Evolutionary conservation across 306 rosid species (phyloP), one percentile per base, ranked within the genome.

Genomic region (Sesbania bispinosa): DNA sequence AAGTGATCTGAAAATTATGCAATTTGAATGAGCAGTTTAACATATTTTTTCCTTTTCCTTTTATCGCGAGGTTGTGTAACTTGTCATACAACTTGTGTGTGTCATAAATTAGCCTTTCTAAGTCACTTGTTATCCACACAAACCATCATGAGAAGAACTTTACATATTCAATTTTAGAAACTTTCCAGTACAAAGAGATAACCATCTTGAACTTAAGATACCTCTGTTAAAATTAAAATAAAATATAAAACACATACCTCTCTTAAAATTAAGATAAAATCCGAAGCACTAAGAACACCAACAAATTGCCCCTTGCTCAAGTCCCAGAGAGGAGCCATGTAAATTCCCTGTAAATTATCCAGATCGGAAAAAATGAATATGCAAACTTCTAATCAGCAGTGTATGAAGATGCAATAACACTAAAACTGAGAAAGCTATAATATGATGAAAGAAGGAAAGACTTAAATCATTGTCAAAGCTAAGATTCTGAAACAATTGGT

Each of bases 291-390:
- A 52, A 93, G 92, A 84, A 93, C 85, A 57, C 98, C 98, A 87
- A 93, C 93, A 84, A 93, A 90, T 71, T 74, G 86, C 23, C 93
- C 96, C 77, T 48, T 88, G 88, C 84, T 9, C 81, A 79, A 81
- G 85, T 93, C 98, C 89, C 97, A 93, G 65, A 93, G 97, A 54
- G 98, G 98, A 62, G 98, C 96, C 79, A 81, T 74, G 79, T 87
- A 84, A 74, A 90, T 84, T 45, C 93, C 98, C 98, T 93, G 85
- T 7, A 81, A 73, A 63, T 43, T 39, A 75, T 48, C 69, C 69
- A 50, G 57, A 32, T 80, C 21, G 83, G 59, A 70, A 20, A 61
- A 69, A 38, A 45, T 67, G 80, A 36, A 71, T 3, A 79, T 39
- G 65, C 70, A 67, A 66, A 62, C 43, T 21, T 71, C 62, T 52